Conservation (phyloP, 1,284 basidiomycete genomes). For the Trichosporon sp. region DNA sequence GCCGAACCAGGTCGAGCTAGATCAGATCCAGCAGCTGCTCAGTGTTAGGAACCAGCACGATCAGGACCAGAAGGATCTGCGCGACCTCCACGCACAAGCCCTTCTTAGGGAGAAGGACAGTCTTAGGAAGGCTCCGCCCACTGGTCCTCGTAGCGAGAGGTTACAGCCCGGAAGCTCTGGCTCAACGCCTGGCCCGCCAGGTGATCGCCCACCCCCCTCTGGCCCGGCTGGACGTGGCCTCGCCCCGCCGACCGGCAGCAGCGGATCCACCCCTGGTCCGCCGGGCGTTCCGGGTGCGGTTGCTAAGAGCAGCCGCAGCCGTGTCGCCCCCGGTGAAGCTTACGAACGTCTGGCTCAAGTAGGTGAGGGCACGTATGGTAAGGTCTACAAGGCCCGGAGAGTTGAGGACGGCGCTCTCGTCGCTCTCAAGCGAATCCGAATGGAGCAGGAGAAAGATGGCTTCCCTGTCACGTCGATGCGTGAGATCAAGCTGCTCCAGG, state of each 20-base stretch:
- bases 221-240: background rate
- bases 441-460: slow-evolving; percentile 96
- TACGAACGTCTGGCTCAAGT: slow-evolving; percentile 92
- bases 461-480: slow-evolving; percentile 99
- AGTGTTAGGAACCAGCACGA: slow-evolving; percentile 31
- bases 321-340: slow-evolving; percentile 56
- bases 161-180: slow-evolving; percentile 12
- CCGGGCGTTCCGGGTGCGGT: background rate
- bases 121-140: slow-evolving; percentile 12
- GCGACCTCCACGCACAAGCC: slow-evolving; percentile 29
- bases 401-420: slow-evolving; percentile 73
- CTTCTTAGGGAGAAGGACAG: slow-evolving; percentile 18
- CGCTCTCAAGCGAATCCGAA: slow-evolving; percentile 94
- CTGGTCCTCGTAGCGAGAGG: slow-evolving; percentile 1
- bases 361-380: slow-evolving; percentile 98
- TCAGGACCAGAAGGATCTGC: slow-evolving; percentile 37
- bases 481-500: slow-evolving; percentile 96
- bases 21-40: slow-evolving; percentile 43
- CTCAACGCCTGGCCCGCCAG: background rate
- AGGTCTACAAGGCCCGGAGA: slow-evolving; percentile 96
- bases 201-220: background rate
- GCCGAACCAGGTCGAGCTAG: slow-evolving; percentile 39
- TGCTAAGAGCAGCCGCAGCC: slow-evolving; percentile 6
- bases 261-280: slow-evolving; percentile 1
- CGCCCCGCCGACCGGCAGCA: background rate